These are phyloP conservation scores for Yamadazyma tumulicola DNA, from an alignment of 805 yeast species.

Conservation along the genomic window DNA sequence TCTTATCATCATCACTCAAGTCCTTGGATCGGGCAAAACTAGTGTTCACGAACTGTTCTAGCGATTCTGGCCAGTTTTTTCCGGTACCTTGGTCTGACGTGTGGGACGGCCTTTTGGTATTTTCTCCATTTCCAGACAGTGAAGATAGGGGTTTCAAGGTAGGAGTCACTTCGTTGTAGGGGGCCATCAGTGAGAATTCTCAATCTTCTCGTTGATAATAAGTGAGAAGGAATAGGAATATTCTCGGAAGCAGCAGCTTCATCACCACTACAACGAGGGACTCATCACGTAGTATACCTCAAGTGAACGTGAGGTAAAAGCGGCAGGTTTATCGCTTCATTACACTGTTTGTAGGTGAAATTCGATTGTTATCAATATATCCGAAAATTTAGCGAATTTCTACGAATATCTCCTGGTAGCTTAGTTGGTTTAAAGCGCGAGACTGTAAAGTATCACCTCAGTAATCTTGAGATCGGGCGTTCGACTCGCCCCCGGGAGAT, in stretches of 20 bases:
- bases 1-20: conserved; percentile 31
- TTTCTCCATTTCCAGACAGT: not conserved
- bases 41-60: conserved; percentile 48
- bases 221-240: no score
- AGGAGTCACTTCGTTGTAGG: conserved; percentile 9
- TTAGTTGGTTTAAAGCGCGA: conserved; percentile 13
- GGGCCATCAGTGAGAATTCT: no score
- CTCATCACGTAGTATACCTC: no score
- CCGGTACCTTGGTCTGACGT: not conserved
- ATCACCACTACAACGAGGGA: no score
- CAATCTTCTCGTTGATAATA: no score
- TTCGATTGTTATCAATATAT: no score
- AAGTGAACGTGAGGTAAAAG: no score
- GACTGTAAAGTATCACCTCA: conserved; percentile 10
- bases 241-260: no score
- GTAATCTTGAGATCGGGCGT: conserved; percentile 14
- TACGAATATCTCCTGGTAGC: conserved; percentile 9
- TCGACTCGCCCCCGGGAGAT: conserved; percentile 15
- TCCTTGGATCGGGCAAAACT: conserved; percentile 41
- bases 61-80: conserved; percentile 49
- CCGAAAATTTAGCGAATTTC: no score
- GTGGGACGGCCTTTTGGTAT: no score
- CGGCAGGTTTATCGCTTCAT: no score
- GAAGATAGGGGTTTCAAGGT: not conserved
- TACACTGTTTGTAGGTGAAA: no score